phyloP scores from a whole-genome alignment of 2,329 filamentous ascomycete genomes.

The Neonectria faginata region DNA sequence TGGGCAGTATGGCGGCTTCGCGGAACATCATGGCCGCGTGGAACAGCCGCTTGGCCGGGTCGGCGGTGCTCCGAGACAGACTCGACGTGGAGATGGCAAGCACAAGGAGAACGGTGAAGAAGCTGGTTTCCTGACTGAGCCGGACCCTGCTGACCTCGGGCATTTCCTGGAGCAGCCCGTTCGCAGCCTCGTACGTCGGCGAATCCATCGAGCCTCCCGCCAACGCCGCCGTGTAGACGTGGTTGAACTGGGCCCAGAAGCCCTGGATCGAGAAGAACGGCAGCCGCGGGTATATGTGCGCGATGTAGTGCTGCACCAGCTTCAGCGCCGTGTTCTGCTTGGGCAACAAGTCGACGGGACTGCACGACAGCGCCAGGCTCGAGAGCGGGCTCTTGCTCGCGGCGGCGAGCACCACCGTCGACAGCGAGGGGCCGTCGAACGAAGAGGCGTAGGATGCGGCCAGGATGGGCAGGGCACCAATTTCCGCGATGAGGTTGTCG shows the following conservation, averaged over 20 bases:
- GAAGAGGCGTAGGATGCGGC: conserved; percentile 29
- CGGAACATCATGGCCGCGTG: conserved; percentile 39
- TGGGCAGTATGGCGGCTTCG: conserved; percentile 40
- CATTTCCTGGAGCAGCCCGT: neutral
- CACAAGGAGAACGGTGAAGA: conserved; percentile 41
- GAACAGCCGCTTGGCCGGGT: conserved; percentile 39
- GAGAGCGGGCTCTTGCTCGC: conserved; percentile 29
- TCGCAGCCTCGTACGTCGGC: conserved; percentile 4
- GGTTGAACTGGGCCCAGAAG: conserved; percentile 43
- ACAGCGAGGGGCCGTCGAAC: conserved; percentile 33
- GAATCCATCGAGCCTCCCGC: neutral
- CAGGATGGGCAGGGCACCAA: conserved; percentile 40
- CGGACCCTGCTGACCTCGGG: conserved; percentile 7
- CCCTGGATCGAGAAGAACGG: conserved; percentile 44
- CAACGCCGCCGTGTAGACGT: conserved; percentile 31
- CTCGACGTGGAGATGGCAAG: conserved; percentile 42
- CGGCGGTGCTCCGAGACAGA: conserved; percentile 41
- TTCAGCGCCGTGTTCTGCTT: conserved; percentile 33
- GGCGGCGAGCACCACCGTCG: conserved; percentile 38
- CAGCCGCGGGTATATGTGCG: conserved; percentile 41
- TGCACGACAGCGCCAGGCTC: neutral
- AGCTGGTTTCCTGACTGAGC: conserved; percentile 33
- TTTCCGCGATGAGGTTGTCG: conserved; percentile 41
- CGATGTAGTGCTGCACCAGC: conserved; percentile 41
- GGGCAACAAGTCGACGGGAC: conserved; percentile 26